phyloP scores from a whole-genome alignment of 805 yeast species.

The Metschnikowia picachoensis region DNA sequence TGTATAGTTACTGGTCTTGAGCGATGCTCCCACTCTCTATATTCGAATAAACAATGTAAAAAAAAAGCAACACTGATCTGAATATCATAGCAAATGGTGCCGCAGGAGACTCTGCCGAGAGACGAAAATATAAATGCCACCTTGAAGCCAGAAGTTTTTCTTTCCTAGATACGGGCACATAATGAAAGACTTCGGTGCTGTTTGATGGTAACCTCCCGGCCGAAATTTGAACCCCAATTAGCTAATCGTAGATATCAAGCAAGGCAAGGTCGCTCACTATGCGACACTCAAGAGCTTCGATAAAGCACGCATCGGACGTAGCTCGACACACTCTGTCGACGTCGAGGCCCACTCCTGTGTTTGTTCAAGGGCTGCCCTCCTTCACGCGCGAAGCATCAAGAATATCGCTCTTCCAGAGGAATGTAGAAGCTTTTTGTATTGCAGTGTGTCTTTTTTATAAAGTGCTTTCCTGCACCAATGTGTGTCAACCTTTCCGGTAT shows the following conservation, averaged over 20 bases:
- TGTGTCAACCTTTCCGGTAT: slow-evolving; percentile 33
- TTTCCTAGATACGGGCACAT: too few species aligned
- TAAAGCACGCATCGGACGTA: slow-evolving; percentile 42
- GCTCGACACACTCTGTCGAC: slow-evolving; percentile 39
- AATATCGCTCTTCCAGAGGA: slow-evolving; percentile 14
- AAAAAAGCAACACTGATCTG: too few species aligned
- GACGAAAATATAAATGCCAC: too few species aligned
- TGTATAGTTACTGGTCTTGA: too few species aligned
- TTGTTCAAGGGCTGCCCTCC: slow-evolving; percentile 41
- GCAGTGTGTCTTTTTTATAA: slow-evolving; percentile 6
- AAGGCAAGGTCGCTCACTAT: slow-evolving; percentile 15
- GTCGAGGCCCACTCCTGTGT: slow-evolving; percentile 49
- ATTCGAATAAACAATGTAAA: too few species aligned
- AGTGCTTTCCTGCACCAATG: slow-evolving; percentile 51
- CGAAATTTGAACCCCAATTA: slow-evolving; percentile 21
- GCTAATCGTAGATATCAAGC: slow-evolving; percentile 11
- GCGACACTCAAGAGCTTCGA: slow-evolving; percentile 17
- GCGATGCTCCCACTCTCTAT: too few species aligned
- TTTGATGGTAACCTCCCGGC: slow-evolving; percentile 9
- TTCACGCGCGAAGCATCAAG: slow-evolving; percentile 19
- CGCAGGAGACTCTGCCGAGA: too few species aligned
- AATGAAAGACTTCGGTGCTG: slow-evolving; percentile 30
- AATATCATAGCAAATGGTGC: too few species aligned
- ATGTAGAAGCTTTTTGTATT: slow-evolving; percentile 27
- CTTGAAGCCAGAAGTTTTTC: too few species aligned